Percentiles rank a stretch among this genome's conserved stretches.
Evolutionary conservation across 768 basidiomycete genomes (phyloP).

Genomic region (Amanita exitialis): DNA sequence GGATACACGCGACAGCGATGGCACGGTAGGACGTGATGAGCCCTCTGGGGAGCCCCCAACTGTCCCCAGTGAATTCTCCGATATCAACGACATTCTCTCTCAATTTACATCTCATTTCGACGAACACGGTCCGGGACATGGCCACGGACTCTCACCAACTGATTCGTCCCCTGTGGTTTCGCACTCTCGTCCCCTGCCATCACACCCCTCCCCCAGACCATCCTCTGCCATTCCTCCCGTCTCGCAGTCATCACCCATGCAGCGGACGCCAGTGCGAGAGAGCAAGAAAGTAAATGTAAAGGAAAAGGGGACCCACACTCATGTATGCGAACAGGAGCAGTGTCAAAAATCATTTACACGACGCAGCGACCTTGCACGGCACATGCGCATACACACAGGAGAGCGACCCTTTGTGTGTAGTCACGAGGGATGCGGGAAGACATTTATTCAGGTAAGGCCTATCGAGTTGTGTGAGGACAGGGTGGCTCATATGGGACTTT

Average conservation of each 20-base stretch:
- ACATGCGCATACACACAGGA: slow-evolving; percentile 86
- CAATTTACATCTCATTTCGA: slow-evolving; percentile 60
- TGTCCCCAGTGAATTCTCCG: slow-evolving; percentile 51
- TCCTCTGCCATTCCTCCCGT: slow-evolving; percentile 9
- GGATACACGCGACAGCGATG: slow-evolving; percentile 33
- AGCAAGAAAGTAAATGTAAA: slow-evolving; percentile 30
- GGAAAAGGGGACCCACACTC: slow-evolving; percentile 37
- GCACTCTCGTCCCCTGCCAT: slow-evolving; percentile 25
- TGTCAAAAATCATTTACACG: slow-evolving; percentile 79
- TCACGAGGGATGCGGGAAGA: slow-evolving; percentile 71
- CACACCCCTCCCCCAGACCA: slow-evolving; percentile 30
- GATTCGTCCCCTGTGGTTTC: slow-evolving; percentile 41
- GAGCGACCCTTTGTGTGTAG: slow-evolving; percentile 78
- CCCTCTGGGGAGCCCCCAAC: slow-evolving; percentile 34
- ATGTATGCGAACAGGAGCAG: slow-evolving; percentile 60
- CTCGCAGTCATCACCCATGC: slow-evolving; percentile 10
- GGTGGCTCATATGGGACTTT: slow-evolving; percentile 7
- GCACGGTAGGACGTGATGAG: slow-evolving; percentile 19
- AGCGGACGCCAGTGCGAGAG: slow-evolving; percentile 20
- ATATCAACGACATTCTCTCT: slow-evolving; percentile 69
- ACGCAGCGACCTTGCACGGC: slow-evolving; percentile 74
- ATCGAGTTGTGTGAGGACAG: slow-evolving; percentile 8
- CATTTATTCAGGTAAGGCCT: slow-evolving; percentile 74
- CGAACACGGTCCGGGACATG: slow-evolving; percentile 34
- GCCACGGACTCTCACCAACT: slow-evolving; percentile 31